Evolutionary conservation across 2,329 filamentous ascomycete genomes (phyloP), one percentile per base, ranked within the genome.

Genomic region (Dactylellina haptotyla): DNA sequence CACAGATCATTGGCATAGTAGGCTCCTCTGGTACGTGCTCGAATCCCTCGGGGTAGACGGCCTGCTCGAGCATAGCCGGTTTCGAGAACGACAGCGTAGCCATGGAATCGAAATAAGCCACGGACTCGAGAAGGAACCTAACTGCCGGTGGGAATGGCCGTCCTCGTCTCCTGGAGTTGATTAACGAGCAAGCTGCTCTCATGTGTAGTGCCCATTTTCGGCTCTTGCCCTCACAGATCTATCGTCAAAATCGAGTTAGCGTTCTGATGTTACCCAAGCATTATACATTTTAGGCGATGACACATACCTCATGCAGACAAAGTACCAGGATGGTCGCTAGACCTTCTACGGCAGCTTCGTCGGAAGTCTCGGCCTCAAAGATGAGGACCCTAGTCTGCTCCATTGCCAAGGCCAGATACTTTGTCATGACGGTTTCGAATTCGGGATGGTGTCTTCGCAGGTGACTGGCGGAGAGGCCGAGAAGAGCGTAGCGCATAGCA

Each of bases 31-130:
- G 41, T 9, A 16, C 39, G 1, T 72, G 59, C 8, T 72, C 67
- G 30, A 72, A 72, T 4, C 67, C 67, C 48, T 72, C 67, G 1
- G 67, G 69, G 58, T 75, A 75, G 4, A 70, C 28, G 20, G 71
- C 62, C 12, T 75, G 63, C 32, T 75, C 74, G 5, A 75, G 53
- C 57, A 70, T 74, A 1, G 74, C 74, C 0, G 69, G 65, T 53
- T 75, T 75, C n/a, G 69, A 65, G 62, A 75, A 70, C 1, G 74
- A 75, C 18, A 75, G 46, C 3, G 74, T 75, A 10, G 74, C 74
- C 50, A 75, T 75, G 45, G 74, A 70, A 58, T 75, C 74, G 41
- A 75, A 75, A 41, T 75, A 75, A 14, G 74, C 74, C 1, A 59
- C 69, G n/a, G 67, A 67, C 53, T 75, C 74, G 10, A 75, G 32